Conservation (phyloP, 768 basidiomycete genomes). For the Hydnum rufescens region DNA sequence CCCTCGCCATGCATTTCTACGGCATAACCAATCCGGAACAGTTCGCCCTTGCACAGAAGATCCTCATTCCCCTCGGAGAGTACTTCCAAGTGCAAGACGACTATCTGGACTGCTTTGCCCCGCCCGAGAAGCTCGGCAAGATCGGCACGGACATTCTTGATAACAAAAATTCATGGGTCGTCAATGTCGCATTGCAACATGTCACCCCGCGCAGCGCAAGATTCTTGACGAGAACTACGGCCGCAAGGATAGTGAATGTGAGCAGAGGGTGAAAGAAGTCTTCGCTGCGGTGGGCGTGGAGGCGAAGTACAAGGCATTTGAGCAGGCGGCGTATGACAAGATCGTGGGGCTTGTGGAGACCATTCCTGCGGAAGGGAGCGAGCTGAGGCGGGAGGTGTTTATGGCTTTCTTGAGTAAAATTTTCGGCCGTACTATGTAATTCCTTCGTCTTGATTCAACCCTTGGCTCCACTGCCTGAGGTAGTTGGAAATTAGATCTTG, state of each 20-base stretch:
- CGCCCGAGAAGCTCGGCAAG: constrained; percentile 85
- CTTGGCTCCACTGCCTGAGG: too few relatives aligned
- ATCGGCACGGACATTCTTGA: constrained; percentile 95
- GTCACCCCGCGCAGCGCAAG: constrained; percentile 24
- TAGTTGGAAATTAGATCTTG: too few relatives aligned
- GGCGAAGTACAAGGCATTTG: constrained; percentile 53
- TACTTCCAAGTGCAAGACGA: constrained; percentile 99
- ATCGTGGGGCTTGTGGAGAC: constrained; percentile 48
- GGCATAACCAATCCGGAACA: constrained; percentile 38
- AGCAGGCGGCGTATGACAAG: constrained; percentile 46
- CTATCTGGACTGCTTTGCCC: constrained; percentile 79
- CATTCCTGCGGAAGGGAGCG: constrained; percentile 34
- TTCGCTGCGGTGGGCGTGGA: constrained; percentile 56
- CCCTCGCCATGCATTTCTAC: constrained; percentile 70
- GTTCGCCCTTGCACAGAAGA: constrained; percentile 54
- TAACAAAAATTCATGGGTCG: constrained; percentile 96
- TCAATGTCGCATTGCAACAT: constrained; percentile 58
- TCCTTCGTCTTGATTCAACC: neutral
- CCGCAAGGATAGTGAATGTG: constrained; percentile 32
- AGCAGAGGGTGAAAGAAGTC: constrained; percentile 43
- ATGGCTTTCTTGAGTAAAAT: neutral
- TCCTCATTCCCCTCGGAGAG: constrained; percentile 82
- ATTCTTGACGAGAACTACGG: constrained; percentile 40
- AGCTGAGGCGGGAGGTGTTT: neutral
- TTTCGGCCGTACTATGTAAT: neutral